Conservation (phyloP, 2,329 filamentous ascomycete species). For the Pseudopyrenochaeta lycopersici region DNA sequence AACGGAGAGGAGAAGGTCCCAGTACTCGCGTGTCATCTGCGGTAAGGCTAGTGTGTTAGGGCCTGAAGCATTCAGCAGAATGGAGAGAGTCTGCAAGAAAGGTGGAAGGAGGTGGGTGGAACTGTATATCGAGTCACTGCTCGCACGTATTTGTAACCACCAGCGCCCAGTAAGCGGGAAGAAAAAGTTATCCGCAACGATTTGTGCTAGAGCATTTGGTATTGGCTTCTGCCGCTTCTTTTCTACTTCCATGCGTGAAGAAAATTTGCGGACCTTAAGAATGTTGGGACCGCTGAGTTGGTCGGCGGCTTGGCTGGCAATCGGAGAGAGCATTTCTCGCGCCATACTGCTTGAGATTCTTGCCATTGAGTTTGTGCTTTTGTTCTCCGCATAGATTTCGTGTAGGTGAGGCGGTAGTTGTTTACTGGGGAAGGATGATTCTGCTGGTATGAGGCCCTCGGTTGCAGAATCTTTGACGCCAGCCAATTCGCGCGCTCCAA, state of each 20-base stretch:
- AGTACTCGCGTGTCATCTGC: conserved; percentile 84
- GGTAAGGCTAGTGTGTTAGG: conserved; percentile 79
- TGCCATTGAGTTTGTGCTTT: conserved; percentile 67
- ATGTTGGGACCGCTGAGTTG: conserved; percentile 79
- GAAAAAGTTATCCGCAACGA: conserved; percentile 83
- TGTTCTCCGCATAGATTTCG: conserved; percentile 67
- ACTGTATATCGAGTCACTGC: conserved; percentile 68
- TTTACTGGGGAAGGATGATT: conserved; percentile 78
- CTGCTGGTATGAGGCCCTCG: conserved; percentile 50
- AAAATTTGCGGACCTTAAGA: conserved; percentile 90
- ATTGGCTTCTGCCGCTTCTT: conserved; percentile 68
- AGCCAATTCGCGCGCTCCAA: conserved; percentile 84
- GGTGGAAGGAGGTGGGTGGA: conserved; percentile 79
- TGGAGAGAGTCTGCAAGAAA: conserved; percentile 84
- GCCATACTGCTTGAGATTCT: conserved; percentile 73
- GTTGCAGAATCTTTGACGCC: conserved; percentile 71
- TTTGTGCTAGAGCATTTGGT: conserved; percentile 78
- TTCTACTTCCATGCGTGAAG: conserved; percentile 75
- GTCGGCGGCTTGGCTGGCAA: conserved; percentile 85
- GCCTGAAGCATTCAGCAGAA: conserved; percentile 84
- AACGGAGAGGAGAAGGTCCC: conserved; percentile 80
- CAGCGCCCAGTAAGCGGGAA: conserved; percentile 85
- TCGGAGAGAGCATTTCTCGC: conserved; percentile 77
- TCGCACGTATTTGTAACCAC: conserved; percentile 68
- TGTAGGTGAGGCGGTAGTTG: conserved; percentile 78